Percentiles rank a stretch among this genome's conserved stretches.
phyloP scores from a whole-genome alignment of 352 stramenopile species.

The Globisporangium irregulare region DNA sequence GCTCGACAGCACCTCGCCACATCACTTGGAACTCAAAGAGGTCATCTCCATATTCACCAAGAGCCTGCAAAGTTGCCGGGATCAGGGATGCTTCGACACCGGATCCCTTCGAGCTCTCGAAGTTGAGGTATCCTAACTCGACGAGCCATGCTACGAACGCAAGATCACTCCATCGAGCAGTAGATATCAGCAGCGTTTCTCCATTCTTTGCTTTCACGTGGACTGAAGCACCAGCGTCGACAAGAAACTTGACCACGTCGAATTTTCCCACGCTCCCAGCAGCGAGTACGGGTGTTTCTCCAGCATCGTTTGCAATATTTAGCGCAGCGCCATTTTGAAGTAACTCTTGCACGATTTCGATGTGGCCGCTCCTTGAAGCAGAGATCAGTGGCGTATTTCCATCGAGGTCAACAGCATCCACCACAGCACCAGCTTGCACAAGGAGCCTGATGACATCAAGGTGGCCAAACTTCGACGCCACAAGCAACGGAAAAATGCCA shows the following conservation, averaged over 20 bases:
- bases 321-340: neutral
- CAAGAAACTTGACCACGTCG: neutral
- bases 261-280: constrained; percentile 5
- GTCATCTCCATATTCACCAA: neutral
- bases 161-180: constrained; percentile 4
- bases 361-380: constrained; percentile 3
- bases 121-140: constrained; percentile 2
- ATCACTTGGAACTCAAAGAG: constrained; percentile 9
- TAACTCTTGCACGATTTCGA: neutral
- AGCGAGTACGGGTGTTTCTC: constrained; percentile 7
- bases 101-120: neutral
- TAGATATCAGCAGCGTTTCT: constrained; percentile 6
- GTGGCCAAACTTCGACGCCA: constrained; percentile 4
- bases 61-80: neutral
- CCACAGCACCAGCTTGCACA: neutral
- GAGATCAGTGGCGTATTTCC: constrained; percentile 4
- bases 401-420: constrained; percentile 1
- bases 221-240: constrained; percentile 1
- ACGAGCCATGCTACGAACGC: neutral
- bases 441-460: constrained; percentile 1
- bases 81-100: neutral
- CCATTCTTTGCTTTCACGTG: constrained; percentile 6
- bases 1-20: constrained; percentile 1
- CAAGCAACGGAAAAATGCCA: neutral
- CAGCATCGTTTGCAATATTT: neutral